phyloP scores from a whole-genome alignment of 345 rosid genomes.

The Lumnitzera racemosa region DNA sequence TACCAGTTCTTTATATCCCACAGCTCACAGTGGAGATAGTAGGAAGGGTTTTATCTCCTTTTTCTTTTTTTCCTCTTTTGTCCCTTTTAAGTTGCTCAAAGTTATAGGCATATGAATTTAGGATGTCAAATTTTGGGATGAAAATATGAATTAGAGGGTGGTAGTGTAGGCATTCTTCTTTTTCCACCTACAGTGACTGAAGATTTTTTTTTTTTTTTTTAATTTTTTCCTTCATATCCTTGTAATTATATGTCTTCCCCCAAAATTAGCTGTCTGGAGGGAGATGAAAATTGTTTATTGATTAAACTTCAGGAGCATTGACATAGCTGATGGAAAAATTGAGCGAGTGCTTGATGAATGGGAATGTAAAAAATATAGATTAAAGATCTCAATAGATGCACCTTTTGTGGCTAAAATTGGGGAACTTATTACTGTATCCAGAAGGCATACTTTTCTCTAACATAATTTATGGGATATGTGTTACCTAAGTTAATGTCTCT shows the following conservation, averaged over 20 bases:
- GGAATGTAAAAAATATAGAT: not conserved
- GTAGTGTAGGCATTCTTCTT: not conserved
- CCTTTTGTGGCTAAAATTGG: too few species aligned
- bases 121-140: slow-evolving; percentile 3
- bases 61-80: not conserved
- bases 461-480: too few species aligned
- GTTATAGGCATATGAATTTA: slow-evolving; percentile 4
- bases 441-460: too few species aligned
- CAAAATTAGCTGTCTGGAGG: slow-evolving; percentile 6
- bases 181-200: not conserved
- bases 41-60: not conserved
- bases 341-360: not conserved
- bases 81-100: not conserved
- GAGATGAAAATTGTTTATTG: slow-evolving; percentile 7
- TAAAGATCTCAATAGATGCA: too few species aligned
- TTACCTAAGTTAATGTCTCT: too few species aligned
- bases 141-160: not conserved
- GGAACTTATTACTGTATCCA: too few species aligned
- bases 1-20: slow-evolving; percentile 41
- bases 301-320: slow-evolving; percentile 4
- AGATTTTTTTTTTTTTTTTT: not conserved
- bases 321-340: not conserved
- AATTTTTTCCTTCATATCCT: slow-evolving; percentile 8
- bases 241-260: slow-evolving; percentile 9
- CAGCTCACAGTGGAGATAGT: slow-evolving; percentile 34